A percentile compares a stretch with the other conserved stretches of the same genome.
phyloP scores from a whole-genome alignment of 805 yeast species.

The Metschnikowia colocasiae region DNA sequence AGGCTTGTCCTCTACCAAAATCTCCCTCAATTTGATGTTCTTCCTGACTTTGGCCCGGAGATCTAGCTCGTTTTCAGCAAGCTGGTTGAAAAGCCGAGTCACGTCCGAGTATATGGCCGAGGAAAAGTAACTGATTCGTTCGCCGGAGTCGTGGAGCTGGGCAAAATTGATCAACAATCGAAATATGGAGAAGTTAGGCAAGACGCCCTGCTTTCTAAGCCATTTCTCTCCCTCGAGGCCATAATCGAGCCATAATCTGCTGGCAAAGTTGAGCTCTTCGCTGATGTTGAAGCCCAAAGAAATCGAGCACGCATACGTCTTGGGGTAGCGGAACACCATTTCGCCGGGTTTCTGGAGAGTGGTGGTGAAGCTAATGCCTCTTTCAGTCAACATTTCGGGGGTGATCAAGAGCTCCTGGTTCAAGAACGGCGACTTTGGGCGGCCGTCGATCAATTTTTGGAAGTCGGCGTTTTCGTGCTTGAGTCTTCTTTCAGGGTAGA shows the following conservation, averaged over 20 bases:
- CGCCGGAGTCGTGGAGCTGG: conserved; percentile 36
- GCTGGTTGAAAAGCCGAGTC: conserved; percentile 28
- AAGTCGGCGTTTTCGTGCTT: conserved; percentile 24
- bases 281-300: conserved; percentile 55
- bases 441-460: conserved; percentile 17
- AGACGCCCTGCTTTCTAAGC: conserved; percentile 43
- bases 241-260: conserved; percentile 51
- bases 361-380: conserved; percentile 47
- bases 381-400: conserved; percentile 43
- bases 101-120: conserved; percentile 32
- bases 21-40: conserved; percentile 26
- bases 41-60: conserved; percentile 37
- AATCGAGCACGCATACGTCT: conserved; percentile 46
- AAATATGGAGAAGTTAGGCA: conserved; percentile 53
- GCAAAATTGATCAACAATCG: conserved; percentile 47
- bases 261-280: conserved; percentile 57
- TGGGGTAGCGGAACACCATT: conserved; percentile 54
- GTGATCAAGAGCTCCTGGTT: conserved; percentile 48
- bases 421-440: conserved; percentile 10
- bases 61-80: conserved; percentile 42
- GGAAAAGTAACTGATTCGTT: conserved; percentile 30
- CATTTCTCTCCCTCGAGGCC: conserved; percentile 50
- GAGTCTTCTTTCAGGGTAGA: conserved; percentile 26
- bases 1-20: conserved; percentile 29
- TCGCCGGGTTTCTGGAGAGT: conserved; percentile 62